phyloP scores from a whole-genome alignment of 179 eudicot species.

The Heliamphora pulchella region DNA sequence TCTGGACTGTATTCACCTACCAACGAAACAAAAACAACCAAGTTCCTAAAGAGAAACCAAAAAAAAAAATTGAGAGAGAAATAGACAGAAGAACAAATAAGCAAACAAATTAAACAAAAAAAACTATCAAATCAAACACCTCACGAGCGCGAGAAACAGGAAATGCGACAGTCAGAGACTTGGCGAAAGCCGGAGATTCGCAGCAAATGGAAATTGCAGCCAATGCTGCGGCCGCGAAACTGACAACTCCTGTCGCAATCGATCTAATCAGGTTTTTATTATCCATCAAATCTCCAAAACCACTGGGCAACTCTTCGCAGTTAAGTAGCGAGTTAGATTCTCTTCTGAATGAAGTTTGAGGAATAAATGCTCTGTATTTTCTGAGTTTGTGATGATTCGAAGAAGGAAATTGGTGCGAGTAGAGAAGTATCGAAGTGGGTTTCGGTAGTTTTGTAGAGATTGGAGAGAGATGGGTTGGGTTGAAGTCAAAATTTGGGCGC shows the following conservation, averaged over 20 bases:
- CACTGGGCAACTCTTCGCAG: background rate
- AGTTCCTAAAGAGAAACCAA: background rate
- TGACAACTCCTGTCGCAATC: conserved; percentile 36
- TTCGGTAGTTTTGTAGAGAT: conserved; percentile 24
- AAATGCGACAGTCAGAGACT: conserved; percentile 81
- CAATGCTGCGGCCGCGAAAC: conserved; percentile 52
- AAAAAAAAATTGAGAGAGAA: too few relatives aligned
- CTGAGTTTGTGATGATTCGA: conserved; percentile 20
- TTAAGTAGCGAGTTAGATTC: background rate
- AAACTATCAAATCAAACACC: conserved; percentile 30
- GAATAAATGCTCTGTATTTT: conserved; percentile 18
- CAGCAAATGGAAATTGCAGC: conserved; percentile 38
- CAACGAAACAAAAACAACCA: conserved; percentile 10
- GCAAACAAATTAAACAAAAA: background rate
- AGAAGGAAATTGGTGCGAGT: conserved; percentile 16
- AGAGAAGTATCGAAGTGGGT: conserved; percentile 22
- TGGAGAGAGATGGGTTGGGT: conserved; percentile 23
- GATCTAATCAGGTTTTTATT: conserved; percentile 19
- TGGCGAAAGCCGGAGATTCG: conserved; percentile 61
- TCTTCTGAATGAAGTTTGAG: conserved; percentile 11
- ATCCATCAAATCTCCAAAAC: conserved; percentile 12
- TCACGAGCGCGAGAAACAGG: conserved; percentile 79
- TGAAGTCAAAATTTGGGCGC: conserved; percentile 30
- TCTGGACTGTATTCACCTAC: conserved; percentile 84
- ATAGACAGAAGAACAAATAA: background rate